Evolutionary conservation across 1,284 basidiomycete species (phyloP).

Genomic region (Leccinum griseonigrum): DNA sequence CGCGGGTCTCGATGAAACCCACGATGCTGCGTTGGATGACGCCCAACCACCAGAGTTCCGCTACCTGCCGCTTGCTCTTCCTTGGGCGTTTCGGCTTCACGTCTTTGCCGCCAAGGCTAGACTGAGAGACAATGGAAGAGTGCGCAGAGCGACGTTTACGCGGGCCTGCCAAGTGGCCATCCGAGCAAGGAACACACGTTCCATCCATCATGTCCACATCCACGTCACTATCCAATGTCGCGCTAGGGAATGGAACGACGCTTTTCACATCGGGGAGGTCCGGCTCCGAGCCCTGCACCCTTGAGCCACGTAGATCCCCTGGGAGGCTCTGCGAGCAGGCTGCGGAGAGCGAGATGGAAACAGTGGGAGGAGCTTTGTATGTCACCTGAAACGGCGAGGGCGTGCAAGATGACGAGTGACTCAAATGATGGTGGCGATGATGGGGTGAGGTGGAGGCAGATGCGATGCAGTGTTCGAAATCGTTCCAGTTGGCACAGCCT

Average conservation of each 20-base stretch:
- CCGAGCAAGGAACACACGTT: conserved; percentile 12
- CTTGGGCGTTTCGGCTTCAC: conserved; percentile 31
- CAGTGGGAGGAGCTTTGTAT: conserved; percentile 31
- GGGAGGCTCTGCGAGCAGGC: conserved; percentile 25
- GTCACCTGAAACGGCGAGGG: conserved; percentile 21
- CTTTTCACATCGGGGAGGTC: conserved; percentile 32
- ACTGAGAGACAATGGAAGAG: conserved; percentile 19
- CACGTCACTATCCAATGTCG: conserved; percentile 12
- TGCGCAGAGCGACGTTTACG: conserved; percentile 35
- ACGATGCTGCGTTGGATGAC: conserved; percentile 41
- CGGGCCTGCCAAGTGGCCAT: conserved; percentile 7
- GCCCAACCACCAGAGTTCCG: conserved; percentile 41
- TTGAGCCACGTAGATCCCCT: conserved; percentile 3
- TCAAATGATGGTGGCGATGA: conserved; percentile 9
- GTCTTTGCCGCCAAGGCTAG: conserved; percentile 10
- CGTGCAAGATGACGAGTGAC: not conserved
- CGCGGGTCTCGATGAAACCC: conserved; percentile 22
- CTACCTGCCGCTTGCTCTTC: conserved; percentile 35
- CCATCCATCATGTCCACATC: conserved; percentile 34
- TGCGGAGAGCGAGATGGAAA: conserved; percentile 31
- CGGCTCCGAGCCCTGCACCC: conserved; percentile 10
- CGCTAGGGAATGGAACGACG: conserved; percentile 31
- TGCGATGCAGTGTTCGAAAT: not conserved
- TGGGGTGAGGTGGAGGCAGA: not conserved
- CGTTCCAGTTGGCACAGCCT: conserved; percentile 10